Base-by-base conservation (phyloP, 306 rosid genomes). In the Cucurbita argyrosperma region DNA sequence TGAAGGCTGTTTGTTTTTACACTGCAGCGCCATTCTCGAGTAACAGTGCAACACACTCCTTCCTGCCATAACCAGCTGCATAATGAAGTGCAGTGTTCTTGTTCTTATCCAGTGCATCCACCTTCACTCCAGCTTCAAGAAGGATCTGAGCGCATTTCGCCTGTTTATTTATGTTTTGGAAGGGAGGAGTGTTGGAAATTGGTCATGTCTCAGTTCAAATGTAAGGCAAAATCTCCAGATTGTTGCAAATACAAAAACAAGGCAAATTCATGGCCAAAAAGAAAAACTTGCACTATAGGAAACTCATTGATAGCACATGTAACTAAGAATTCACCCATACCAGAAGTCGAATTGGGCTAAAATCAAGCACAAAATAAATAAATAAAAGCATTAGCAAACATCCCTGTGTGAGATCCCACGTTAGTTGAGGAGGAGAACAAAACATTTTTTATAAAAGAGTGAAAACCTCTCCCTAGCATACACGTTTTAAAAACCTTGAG, bases 11-110 rank as follows among this genome's bases (percentile, higher is more conserved):
- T 59, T 23, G 42, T 74, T 71, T 83, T 47, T 47, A 95, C 99
- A 95, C 97, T 49, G 99, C 97, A 53, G 99, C 96, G 16, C 99
- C 97, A 65, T 86, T 89, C 79, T 91, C 92, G 37, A 95, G 89
- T 39, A 95, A 88, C 75, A 95, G 88, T 21, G 97, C 97, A 76
- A 95, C 99, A 9, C 99, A 95, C 61, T 95, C 96, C 92, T 91
- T 89, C 86, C 99, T 82, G 63, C 99, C 99, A 78, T 95, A 95
- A 81, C 99, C 99, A 42, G 96, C 97, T 26, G 99, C 99, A 64
- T 95, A 95, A 82, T 95, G 99, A 78, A 95, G 96, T 1, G 99
- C 99, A 3, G 97, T 91, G 87, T 95, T 95, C 81, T 95, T 95
- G 49, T 95, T 95, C 86, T 89, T 91, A 78, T 95, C 99, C 84